These are phyloP conservation scores for Umbelopsis ramanniana DNA, from an alignment of 192 early-diverging fungal species.

Conservation along the genomic window DNA sequence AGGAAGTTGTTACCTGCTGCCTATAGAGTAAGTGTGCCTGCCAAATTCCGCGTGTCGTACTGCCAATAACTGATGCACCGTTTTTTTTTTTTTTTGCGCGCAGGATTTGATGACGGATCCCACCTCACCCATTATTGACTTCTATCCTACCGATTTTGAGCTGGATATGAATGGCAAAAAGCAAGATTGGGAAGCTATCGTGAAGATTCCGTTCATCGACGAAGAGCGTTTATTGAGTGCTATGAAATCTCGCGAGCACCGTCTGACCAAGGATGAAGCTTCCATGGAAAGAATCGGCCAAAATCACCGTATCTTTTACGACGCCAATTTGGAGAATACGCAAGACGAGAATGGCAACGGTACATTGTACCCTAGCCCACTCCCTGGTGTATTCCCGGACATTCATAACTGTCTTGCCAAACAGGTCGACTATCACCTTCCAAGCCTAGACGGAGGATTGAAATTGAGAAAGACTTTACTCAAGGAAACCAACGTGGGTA, in stretches of 20 bases:
- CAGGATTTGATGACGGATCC: constrained; percentile 82
- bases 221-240: constrained; percentile 82
- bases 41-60: not conserved
- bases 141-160: constrained; percentile 91
- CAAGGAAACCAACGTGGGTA: constrained; percentile 65
- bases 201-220: constrained; percentile 97
- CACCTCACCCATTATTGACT: constrained; percentile 90
- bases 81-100: not conserved
- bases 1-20: constrained; percentile 80
- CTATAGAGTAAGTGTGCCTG: constrained; percentile 55
- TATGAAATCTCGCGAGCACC: constrained; percentile 70
- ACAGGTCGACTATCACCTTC: constrained; percentile 62
- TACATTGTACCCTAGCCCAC: constrained; percentile 58
- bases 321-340: constrained; percentile 21
- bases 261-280: constrained; percentile 61
- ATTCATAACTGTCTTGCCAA: constrained; percentile 56
- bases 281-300: constrained; percentile 63
- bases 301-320: constrained; percentile 69
- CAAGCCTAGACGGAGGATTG: constrained; percentile 58
- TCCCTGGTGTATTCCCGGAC: constrained; percentile 71
- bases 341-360: constrained; percentile 20
- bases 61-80: not conserved
- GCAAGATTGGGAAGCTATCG: constrained; percentile 97
- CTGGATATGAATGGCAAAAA: constrained; percentile 99
- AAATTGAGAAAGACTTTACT: constrained; percentile 65